Base-by-base conservation (phyloP, 2,329 filamentous ascomycete species). In the Parastagonospora avenae region DNA sequence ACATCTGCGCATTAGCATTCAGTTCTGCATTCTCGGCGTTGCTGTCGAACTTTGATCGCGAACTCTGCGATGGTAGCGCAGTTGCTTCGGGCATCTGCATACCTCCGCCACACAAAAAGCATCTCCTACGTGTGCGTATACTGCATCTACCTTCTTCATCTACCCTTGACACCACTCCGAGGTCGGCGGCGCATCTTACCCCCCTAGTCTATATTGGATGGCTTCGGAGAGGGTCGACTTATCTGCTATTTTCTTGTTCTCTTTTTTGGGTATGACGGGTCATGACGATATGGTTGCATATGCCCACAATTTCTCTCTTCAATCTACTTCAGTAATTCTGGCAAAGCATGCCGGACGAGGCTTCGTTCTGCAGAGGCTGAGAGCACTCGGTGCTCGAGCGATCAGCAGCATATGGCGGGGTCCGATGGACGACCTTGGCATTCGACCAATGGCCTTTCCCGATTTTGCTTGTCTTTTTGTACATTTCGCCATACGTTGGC, bases 21-120 rank as follows among this genome's bases (percentile, higher is more conserved):
- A 37, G 46, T 49, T 52, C 52, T 64, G 67, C 68, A 71, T 70
- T 59, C 62, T 63, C 50, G 66, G 69, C 68, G 69, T 70, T 70
- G 62, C 54, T 59, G 63, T 61, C 32, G 59, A 57, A 59, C 52
- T 61, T 60, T 45, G 14, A 12, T 28, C 15, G n/a, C 24, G 8
- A 4, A 36, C 11, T 15, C 29, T 19, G 24, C 31, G 14, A 8
- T 42, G 40, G 45, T 53, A 58, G 54, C 58, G 55, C 57, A 63
- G 50, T 63, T 54, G 52, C 32, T 54, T 56, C 45, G 50, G 52
- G 44, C 54, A 57, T 54, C 53, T 55, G 60, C 57, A 58, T 52
- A 54, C 46, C 54, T 52, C 52, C 54, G 55, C 52, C 46, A 50
- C 54, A 35, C 54, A 47, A 66, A 68, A 67, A 67, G 64, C 55